Evolutionary conservation across 768 basidiomycete genomes (phyloP).

Genomic region (Rhodotorula taiwanensis): DNA sequence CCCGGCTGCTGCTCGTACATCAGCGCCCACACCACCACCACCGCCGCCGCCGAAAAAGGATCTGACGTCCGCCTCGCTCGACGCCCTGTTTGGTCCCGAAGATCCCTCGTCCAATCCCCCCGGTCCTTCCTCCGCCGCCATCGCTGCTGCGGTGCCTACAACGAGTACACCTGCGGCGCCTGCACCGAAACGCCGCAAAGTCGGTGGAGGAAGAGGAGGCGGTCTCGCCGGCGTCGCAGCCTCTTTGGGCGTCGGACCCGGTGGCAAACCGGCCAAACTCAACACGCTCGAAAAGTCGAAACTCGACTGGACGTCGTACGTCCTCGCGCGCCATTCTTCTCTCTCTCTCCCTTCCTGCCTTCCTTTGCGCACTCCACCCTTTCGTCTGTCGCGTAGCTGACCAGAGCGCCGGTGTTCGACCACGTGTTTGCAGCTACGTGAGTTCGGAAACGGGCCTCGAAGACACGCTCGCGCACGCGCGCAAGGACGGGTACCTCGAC

Average conservation of each 20-base stretch:
- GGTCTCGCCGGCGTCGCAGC: constrained; percentile 59
- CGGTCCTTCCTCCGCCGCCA: constrained; percentile 3
- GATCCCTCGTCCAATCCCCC: background rate
- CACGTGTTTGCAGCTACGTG: constrained; percentile 19
- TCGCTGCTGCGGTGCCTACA: constrained; percentile 13
- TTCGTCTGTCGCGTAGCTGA: no score
- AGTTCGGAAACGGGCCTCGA: constrained; percentile 47
- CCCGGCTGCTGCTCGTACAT: background rate
- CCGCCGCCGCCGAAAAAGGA: background rate
- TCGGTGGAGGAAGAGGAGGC: constrained; percentile 47
- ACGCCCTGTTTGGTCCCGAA: constrained; percentile 26
- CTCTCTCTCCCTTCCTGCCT: background rate
- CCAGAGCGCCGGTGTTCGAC: background rate
- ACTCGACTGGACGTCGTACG: constrained; percentile 65
- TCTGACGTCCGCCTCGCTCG: background rate
- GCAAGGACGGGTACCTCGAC: constrained; percentile 72
- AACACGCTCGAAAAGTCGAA: constrained; percentile 78
- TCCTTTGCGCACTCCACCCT: no score
- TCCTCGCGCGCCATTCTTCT: background rate
- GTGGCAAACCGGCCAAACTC: constrained; percentile 61
- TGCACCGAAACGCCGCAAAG: constrained; percentile 34
- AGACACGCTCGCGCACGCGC: constrained; percentile 68
- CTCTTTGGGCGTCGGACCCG: constrained; percentile 10
- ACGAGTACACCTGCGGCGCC: constrained; percentile 14
- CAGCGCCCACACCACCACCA: background rate